A percentile compares a stretch with the other conserved stretches of the same genome.
phyloP scores from a whole-genome alignment of 257 asterid genomes.

The Scutellaria galericulata region DNA sequence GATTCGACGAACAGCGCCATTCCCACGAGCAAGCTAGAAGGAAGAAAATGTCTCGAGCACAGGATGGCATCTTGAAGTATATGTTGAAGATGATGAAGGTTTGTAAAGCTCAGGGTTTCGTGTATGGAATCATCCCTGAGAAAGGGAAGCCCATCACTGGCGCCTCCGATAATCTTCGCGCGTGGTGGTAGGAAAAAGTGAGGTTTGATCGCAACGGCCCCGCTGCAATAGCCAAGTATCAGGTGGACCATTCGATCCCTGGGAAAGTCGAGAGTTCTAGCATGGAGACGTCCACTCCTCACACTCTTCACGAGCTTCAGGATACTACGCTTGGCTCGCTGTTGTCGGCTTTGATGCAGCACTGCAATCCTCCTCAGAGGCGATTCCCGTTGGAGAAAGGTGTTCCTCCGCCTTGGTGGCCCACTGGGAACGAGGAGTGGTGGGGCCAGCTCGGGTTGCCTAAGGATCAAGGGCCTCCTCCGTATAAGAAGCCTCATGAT shows the following conservation, averaged over 20 bases:
- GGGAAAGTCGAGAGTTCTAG: constrained; percentile 42
- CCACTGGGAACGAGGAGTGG: constrained; percentile 63
- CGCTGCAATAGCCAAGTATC: constrained; percentile 56
- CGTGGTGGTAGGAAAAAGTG: constrained; percentile 69
- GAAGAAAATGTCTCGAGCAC: constrained; percentile 68
- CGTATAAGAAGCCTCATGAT: constrained; percentile 67
- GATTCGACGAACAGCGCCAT: constrained; percentile 35
- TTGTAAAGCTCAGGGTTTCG: constrained; percentile 64
- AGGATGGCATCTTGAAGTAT: constrained; percentile 63
- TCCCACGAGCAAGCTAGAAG: constrained; percentile 62
- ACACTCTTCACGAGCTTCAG: constrained; percentile 52
- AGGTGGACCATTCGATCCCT: constrained; percentile 40
- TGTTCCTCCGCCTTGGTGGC: constrained; percentile 74
- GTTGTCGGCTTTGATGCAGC: constrained; percentile 62
- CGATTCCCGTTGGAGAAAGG: constrained; percentile 59
- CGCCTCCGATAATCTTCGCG: constrained; percentile 63
- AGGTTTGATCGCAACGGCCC: constrained; percentile 60
- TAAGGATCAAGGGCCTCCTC: constrained; percentile 52
- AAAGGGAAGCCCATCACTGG: constrained; percentile 67
- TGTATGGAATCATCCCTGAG: constrained; percentile 63
- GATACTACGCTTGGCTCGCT: constrained; percentile 58
- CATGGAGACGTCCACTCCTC: constrained; percentile 30
- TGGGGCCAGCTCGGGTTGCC: constrained; percentile 46
- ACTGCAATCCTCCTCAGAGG: constrained; percentile 66
- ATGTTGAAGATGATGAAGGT: constrained; percentile 68